phyloP scores from a whole-genome alignment of 805 yeast genomes.

The Hanseniaspora hatyaiensis region DNA sequence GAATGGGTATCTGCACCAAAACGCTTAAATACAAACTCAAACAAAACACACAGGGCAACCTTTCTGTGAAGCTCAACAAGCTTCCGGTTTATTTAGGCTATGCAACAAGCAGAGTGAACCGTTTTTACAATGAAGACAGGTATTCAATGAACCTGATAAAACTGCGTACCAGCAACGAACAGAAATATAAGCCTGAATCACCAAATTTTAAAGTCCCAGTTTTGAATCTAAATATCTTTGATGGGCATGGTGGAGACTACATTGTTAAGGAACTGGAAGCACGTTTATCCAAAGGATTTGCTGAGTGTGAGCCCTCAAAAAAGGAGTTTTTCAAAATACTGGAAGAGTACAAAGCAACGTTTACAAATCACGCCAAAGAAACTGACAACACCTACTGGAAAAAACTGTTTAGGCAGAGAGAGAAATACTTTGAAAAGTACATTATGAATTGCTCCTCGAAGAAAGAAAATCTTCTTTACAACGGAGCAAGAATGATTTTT shows the following conservation, averaged over 20 bases:
- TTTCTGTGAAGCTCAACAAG: slow-evolving; percentile 16
- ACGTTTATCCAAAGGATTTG: slow-evolving; percentile 45
- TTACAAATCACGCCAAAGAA: slow-evolving; percentile 44
- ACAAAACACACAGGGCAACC: slow-evolving; percentile 11
- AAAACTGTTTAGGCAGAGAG: slow-evolving; percentile 47
- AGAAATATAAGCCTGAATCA: slow-evolving; percentile 24
- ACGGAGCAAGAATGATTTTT: slow-evolving; percentile 29
- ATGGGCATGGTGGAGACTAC: slow-evolving; percentile 87
- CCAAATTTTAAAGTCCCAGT: too few species aligned
- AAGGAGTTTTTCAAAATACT: slow-evolving; percentile 36
- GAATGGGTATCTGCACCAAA: slow-evolving; percentile 10
- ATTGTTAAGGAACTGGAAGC: slow-evolving; percentile 52
- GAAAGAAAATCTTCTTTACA: slow-evolving; percentile 27
- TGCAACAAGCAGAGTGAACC: slow-evolving; percentile 58
- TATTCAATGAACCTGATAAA: slow-evolving; percentile 54
- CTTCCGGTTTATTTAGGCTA: slow-evolving; percentile 52
- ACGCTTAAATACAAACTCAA: slow-evolving; percentile 3
- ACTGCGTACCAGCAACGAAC: slow-evolving; percentile 30
- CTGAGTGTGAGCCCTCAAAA: slow-evolving; percentile 28
- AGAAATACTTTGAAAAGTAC: slow-evolving; percentile 29
- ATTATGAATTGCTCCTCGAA: slow-evolving; percentile 28
- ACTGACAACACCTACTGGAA: too few species aligned
- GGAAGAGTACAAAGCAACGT: slow-evolving; percentile 34
- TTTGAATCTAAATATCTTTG: slow-evolving; percentile 68
- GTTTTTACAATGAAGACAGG: slow-evolving; percentile 72